Evolutionary conservation across 352 stramenopile genomes (phyloP), one percentile per base, ranked within the genome.

Genomic region (Pythium aristosporum): DNA sequence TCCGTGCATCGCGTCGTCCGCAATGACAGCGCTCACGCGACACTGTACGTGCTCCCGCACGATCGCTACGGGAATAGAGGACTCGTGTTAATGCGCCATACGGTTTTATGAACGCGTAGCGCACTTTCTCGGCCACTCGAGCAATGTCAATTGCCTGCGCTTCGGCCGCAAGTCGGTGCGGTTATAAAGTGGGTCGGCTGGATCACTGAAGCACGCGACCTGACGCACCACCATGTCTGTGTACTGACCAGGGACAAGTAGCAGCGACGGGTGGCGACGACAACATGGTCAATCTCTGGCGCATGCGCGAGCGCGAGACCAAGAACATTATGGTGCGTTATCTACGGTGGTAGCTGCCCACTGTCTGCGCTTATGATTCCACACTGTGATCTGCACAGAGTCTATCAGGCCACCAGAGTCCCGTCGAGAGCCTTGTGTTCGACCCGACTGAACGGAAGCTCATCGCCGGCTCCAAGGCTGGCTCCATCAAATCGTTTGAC

Each of bases 401-500:
- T 36, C 65, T 95, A 5, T 76, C 80, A 2, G 86, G 86, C 0
- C 86, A 93, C 43, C 80, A 89, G 44, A 94, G 80, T 47, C 67
- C 87, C 1, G 77, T 95, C 5, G 80, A 93, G 69, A 91, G 84
- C 52, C 67, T 95, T 47, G 79, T 90, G 46, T 95, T 95, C 48
- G 85, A 95, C 59, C 84, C 82, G 23, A 73, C 73, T 9, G 86
- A 95, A 74, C 76, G 73, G 57, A 90, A 89, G 36, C 73, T 95
- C 39, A 74, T 93, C 49, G 82, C 86, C 10, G 86, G 86, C 15
- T 89, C 82, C 15, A 88, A 90, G 39, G 74, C 84, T 9, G 86
- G 86, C n/a, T 88, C 84, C 18, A 92, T 95, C 65, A 92, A 95
- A 63, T 75, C 83, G 37, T 95, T 93, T 56, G 87, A 95, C 53